A percentile compares a stretch with the other conserved stretches of the same genome.
Conservation (phyloP, 306 rosid genomes). For the Begonia fuchsioides region DNA sequence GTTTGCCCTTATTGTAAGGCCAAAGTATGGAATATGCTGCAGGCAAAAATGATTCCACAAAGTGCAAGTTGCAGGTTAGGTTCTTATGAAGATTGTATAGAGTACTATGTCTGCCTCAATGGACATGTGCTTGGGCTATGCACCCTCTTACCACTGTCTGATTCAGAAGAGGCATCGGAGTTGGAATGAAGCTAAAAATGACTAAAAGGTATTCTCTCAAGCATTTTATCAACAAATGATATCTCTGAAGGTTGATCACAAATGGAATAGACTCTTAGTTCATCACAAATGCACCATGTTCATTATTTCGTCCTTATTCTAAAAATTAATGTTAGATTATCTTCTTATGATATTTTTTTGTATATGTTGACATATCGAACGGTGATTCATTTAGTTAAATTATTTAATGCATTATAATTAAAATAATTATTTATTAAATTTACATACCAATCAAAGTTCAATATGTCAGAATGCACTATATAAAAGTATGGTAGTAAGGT, state of each 20-base stretch:
- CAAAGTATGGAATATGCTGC: slow-evolving; percentile 89
- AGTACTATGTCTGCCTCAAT: slow-evolving; percentile 86
- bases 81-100: slow-evolving; percentile 64
- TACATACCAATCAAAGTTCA: too few species aligned
- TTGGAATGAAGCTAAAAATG: slow-evolving; percentile 23
- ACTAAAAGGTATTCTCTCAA: slow-evolving; percentile 27
- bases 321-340: too few species aligned
- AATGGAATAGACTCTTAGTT: not conserved
- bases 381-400: too few species aligned
- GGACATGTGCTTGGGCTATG: slow-evolving; percentile 93
- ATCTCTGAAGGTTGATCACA: not conserved
- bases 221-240: slow-evolving; percentile 3
- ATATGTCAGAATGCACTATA: too few species aligned
- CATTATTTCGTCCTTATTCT: not conserved
- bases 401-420: too few species aligned
- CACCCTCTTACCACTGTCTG: slow-evolving; percentile 73
- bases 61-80: slow-evolving; percentile 84
- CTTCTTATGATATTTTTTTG: too few species aligned
- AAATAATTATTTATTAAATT: too few species aligned
- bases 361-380: too few species aligned
- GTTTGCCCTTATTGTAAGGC: slow-evolving; percentile 96
- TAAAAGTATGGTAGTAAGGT: too few species aligned
- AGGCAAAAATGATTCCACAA: slow-evolving; percentile 88
- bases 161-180: slow-evolving; percentile 81
- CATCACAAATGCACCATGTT: not conserved